Base-by-base conservation (phyloP, 106 monocot genomes). In the Posidonia australis region DNA sequence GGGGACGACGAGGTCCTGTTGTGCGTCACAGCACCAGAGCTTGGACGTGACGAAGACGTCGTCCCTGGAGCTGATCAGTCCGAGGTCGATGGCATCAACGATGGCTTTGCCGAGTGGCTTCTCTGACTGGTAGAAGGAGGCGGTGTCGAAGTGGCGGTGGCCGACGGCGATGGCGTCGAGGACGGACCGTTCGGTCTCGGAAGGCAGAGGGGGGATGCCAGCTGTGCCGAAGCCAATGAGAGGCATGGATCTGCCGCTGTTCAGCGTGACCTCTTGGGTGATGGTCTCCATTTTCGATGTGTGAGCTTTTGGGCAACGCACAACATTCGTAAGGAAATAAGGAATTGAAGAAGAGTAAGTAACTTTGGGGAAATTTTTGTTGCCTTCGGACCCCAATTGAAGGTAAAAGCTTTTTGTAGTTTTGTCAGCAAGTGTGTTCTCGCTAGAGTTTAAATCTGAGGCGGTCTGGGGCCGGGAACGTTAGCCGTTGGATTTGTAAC, bases 121-220 rank as follows among this genome's bases (percentile, higher is more conserved):
- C 73, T 85, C 85, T 0, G 85, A 59, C 19, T 31, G 42, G 56
- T 85, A 81, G 16, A 78, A 4, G 10, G 76, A n/a, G n/a, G 85
- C 85, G 28, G 78, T 73, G 44, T 67, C 67, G 36, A 67, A 54
- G 67, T 55, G 67, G 41, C 67, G 56, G 55, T 67, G 56, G 32
- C 67, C 67, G 24, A 17, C 22, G 7, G 26, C 48, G 48, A 48
- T 27, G 48, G 65, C 49, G 48, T 48, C 49, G 48, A 65, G 47
- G 27, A 65, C 22, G 13, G 13, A 45, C 24, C 9, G 21, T 20
- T 18, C 19, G 5, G 21, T 24, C 43, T 64, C 46, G n/a, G n/a
- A n/a, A n/a, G n/a, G n/a, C n/a, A 10, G 2, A 9, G 5, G 23
- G 13, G 46, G 9, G 21, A 13, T 14, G 46, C 10, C 47, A 21